Conservation (phyloP, 495 filamentous ascomycete genomes). For the Penicillium dipodomyicola region DNA sequence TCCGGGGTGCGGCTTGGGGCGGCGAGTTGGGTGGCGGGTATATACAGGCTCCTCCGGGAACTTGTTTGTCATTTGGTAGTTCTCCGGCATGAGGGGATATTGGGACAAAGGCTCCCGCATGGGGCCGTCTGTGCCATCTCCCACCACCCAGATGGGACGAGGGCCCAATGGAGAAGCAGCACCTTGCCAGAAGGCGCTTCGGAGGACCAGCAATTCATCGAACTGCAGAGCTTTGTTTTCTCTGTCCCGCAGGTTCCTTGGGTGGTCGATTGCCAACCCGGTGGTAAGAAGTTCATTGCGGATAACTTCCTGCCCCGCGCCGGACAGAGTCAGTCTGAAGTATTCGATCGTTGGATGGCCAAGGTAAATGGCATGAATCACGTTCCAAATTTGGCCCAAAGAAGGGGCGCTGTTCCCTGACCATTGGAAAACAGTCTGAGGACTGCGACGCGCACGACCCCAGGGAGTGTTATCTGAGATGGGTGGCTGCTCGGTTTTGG, state of each 20-base stretch:
- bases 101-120: conserved; percentile 29
- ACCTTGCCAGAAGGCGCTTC: conserved; percentile 64
- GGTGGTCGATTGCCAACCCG: conserved; percentile 52
- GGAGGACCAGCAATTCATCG: conserved; percentile 34
- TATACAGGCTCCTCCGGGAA: conserved; percentile 46
- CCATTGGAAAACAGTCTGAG: conserved; percentile 42
- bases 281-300: conserved; percentile 51
- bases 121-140: conserved; percentile 38
- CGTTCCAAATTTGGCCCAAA: conserved; percentile 60
- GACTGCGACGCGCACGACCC: conserved; percentile 43
- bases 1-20: conserved; percentile 58
- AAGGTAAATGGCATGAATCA: conserved; percentile 58
- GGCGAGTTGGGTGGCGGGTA: conserved; percentile 59
- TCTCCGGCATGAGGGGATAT: conserved; percentile 55
- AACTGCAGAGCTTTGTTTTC: conserved; percentile 19
- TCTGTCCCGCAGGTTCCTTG: conserved; percentile 30
- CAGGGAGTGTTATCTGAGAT: conserved; percentile 45
- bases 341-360: conserved; percentile 52
- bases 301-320: conserved; percentile 39
- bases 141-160: conserved; percentile 56
- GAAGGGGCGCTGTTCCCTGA: conserved; percentile 39
- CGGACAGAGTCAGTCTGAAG: conserved; percentile 49
- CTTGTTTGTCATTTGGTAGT: conserved; percentile 54
- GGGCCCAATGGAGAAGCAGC: conserved; percentile 62
- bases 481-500: conserved; percentile 28